Evolutionary conservation across 768 basidiomycete genomes (phyloP).

Genomic region (Trametopsis cervina): DNA sequence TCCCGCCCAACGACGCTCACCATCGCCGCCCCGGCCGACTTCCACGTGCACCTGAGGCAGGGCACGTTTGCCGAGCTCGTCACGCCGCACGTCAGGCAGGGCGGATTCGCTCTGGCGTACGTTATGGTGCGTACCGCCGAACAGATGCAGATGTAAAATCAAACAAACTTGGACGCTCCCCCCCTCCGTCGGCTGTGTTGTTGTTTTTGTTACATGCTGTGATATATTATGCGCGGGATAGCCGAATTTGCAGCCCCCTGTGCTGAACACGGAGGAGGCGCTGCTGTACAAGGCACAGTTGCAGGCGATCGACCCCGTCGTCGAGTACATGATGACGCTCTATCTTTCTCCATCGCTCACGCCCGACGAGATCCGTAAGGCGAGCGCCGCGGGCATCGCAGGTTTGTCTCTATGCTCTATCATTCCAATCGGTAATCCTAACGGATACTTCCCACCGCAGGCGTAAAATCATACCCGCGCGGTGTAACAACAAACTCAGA

Average conservation of each 20-base stretch:
- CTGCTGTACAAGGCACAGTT: slow-evolving; percentile 74
- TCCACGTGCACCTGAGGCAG: slow-evolving; percentile 96
- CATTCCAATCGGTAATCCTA: background rate
- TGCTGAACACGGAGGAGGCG: slow-evolving; percentile 76
- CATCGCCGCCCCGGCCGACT: slow-evolving; percentile 72
- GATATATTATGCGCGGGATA: background rate
- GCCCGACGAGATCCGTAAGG: slow-evolving; percentile 85
- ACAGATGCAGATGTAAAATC: slow-evolving; percentile 1
- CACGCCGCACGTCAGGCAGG: slow-evolving; percentile 81
- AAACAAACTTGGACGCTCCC: slow-evolving; percentile 1
- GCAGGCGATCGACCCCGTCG: slow-evolving; percentile 63
- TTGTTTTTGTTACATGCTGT: no score
- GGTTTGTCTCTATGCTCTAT: slow-evolving; percentile 26
- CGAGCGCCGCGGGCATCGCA: slow-evolving; percentile 74
- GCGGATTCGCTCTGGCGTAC: slow-evolving; percentile 89
- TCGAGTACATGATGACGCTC: slow-evolving; percentile 92
- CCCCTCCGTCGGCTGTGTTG: no score
- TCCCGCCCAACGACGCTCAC: no score
- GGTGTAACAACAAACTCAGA: slow-evolving; percentile 98
- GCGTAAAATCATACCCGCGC: slow-evolving; percentile 95
- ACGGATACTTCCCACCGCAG: slow-evolving; percentile 18
- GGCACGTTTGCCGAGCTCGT: slow-evolving; percentile 77
- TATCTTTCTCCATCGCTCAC: slow-evolving; percentile 92
- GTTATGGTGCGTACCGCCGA: slow-evolving; percentile 77
- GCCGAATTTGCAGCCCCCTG: slow-evolving; percentile 92